These are phyloP conservation scores for Eustoma russellianum DNA, from an alignment of 257 asterid genomes.

Conservation along the genomic window DNA sequence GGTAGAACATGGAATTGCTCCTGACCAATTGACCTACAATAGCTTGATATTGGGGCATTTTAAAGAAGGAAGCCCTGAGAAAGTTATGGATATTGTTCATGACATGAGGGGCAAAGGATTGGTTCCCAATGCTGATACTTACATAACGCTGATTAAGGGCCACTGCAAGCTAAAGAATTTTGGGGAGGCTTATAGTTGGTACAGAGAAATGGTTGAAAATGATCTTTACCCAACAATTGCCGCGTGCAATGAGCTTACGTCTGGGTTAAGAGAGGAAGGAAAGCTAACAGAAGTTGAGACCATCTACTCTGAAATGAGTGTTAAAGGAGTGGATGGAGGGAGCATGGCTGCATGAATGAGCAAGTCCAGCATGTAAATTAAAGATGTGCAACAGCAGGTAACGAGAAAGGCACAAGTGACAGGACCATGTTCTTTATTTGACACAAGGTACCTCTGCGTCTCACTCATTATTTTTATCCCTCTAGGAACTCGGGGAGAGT, in stretches of 20 bases:
- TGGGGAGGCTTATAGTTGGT: constrained; percentile 51
- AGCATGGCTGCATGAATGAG: constrained; percentile 2
- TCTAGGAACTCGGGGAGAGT: no score
- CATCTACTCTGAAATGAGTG: constrained; percentile 51
- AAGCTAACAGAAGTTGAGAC: constrained; percentile 37
- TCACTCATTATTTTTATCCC: no score
- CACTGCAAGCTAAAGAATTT: constrained; percentile 51
- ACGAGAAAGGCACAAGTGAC: no score
- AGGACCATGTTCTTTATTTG: no score
- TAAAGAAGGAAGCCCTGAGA: constrained; percentile 33
- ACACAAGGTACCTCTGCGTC: no score
- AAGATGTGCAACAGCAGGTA: no score
- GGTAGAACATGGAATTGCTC: constrained; percentile 38
- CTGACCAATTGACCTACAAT: constrained; percentile 55
- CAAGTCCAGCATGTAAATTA: no score
- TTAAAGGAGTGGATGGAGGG: constrained; percentile 39
- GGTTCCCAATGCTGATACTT: constrained; percentile 42
- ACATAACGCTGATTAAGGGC: constrained; percentile 44
- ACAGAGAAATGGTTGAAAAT: constrained; percentile 44
- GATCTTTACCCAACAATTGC: constrained; percentile 38
- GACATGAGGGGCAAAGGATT: constrained; percentile 45
- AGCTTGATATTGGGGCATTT: constrained; percentile 52
- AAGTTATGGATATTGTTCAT: constrained; percentile 39
- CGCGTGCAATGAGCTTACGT: constrained; percentile 35
- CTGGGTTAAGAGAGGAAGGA: constrained; percentile 50